Conservation (phyloP, 495 filamentous ascomycete species). For the Polyplosphaeria fusca region DNA sequence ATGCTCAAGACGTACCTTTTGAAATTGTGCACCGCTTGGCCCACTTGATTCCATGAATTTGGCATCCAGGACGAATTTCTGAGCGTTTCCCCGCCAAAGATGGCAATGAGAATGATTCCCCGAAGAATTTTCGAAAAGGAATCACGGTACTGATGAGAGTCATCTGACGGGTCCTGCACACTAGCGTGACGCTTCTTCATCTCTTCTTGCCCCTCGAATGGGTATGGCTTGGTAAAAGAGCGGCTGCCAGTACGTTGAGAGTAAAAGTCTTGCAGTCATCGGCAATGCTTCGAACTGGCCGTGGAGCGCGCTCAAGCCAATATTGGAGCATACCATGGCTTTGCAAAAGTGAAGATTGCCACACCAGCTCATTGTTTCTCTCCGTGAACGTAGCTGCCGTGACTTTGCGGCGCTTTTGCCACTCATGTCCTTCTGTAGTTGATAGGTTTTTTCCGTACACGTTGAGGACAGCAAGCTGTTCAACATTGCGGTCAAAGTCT, state of each 20-base stretch:
- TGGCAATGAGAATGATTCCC: conserved; percentile 14
- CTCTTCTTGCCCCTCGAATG: conserved; percentile 34
- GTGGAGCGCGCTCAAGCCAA: conserved; percentile 37
- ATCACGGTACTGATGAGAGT: conserved; percentile 15
- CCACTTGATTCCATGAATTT: conserved; percentile 5
- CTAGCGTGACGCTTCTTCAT: neutral
- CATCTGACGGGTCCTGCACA: neutral
- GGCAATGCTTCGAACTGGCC: conserved; percentile 27
- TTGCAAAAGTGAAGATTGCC: conserved; percentile 41
- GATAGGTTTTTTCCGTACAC: conserved; percentile 50
- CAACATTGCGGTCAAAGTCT: conserved; percentile 47
- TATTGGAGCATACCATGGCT: conserved; percentile 37
- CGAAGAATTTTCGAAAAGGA: conserved; percentile 11
- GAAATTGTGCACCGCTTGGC: conserved; percentile 3
- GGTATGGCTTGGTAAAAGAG: conserved; percentile 45
- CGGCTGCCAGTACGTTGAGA: conserved; percentile 47
- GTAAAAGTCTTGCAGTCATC: conserved; percentile 46
- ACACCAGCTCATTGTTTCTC: conserved; percentile 48
- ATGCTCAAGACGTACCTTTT: conserved; percentile 3
- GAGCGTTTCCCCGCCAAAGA: conserved; percentile 10
- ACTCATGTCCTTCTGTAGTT: conserved; percentile 45
- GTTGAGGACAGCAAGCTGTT: conserved; percentile 41
- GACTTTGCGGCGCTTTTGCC: conserved; percentile 49
- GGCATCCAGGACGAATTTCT: conserved; percentile 15
- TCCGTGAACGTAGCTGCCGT: conserved; percentile 48